These are phyloP conservation scores for Pseudogymnoascus sp. DNA, from an alignment of 2,329 filamentous ascomycete genomes.

Conservation along the genomic window DNA sequence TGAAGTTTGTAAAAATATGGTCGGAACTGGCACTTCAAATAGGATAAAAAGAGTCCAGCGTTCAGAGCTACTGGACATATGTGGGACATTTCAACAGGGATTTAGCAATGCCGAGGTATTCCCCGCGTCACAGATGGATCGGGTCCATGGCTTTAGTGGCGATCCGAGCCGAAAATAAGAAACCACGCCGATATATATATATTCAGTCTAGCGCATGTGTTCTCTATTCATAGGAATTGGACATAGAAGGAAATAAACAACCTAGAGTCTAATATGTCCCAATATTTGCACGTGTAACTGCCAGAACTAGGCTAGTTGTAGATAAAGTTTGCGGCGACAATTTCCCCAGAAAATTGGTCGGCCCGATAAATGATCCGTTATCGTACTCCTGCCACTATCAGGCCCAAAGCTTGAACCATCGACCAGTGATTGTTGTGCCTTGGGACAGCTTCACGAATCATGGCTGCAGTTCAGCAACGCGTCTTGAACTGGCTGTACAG, in stretches of 20 bases:
- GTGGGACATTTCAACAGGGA: slow-evolving; percentile 6
- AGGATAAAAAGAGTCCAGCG: neutral
- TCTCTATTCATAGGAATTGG: neutral
- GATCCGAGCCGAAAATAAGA: neutral
- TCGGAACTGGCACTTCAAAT: neutral
- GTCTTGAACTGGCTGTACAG: slow-evolving; percentile 94
- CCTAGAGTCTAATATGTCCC: neutral
- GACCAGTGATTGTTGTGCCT: slow-evolving; percentile 8
- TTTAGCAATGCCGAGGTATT: slow-evolving; percentile 6
- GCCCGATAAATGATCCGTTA: slow-evolving; percentile 6
- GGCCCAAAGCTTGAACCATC: slow-evolving; percentile 4
- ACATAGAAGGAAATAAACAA: neutral
- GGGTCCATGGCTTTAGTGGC: neutral
- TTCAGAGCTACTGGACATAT: neutral
- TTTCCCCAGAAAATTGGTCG: neutral
- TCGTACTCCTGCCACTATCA: slow-evolving; percentile 8
- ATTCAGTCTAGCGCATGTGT: neutral
- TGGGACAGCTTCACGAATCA: slow-evolving; percentile 24
- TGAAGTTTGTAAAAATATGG: neutral
- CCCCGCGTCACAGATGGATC: neutral
- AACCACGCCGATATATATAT: neutral
- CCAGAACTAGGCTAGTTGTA: neutral
- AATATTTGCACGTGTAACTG: neutral
- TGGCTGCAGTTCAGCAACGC: slow-evolving; percentile 70
- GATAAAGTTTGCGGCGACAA: neutral